Evolutionary conservation across 495 filamentous ascomycete species (phyloP).

Genomic region (Neurospora terricola): DNA sequence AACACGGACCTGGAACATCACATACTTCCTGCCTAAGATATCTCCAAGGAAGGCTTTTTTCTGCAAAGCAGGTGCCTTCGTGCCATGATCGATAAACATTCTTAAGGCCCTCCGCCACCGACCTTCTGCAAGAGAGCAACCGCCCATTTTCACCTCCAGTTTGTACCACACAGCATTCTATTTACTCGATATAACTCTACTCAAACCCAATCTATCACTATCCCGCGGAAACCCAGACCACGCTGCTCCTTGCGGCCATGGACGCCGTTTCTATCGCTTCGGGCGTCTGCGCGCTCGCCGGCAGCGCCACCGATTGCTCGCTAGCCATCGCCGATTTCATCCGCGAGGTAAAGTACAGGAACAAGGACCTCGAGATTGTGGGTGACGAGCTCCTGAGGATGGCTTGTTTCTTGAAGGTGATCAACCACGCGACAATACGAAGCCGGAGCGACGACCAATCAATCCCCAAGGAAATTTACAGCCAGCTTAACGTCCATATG

Average conservation of each 20-base stretch:
- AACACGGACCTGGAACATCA: not conserved
- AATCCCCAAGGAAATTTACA: too few species aligned
- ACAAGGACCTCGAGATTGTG: not conserved
- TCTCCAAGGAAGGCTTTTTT: too few species aligned
- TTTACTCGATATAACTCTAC: not conserved
- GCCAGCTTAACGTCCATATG: too few species aligned
- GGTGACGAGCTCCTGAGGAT: too few species aligned
- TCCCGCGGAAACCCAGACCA: too few species aligned
- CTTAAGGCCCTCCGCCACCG: not conserved
- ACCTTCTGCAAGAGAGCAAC: not conserved
- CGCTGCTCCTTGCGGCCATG: not conserved
- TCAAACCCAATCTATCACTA: too few species aligned
- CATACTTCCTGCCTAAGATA: not conserved
- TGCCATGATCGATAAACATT: too few species aligned
- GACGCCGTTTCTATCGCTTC: not conserved
- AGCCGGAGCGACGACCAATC: too few species aligned
- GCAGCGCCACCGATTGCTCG: not conserved
- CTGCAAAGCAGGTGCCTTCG: not conserved
- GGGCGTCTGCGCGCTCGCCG: not conserved
- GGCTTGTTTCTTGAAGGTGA: too few species aligned
- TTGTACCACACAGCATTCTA: not conserved
- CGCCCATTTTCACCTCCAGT: not conserved
- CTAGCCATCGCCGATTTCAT: not conserved
- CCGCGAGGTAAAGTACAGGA: not conserved
- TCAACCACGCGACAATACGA: too few species aligned